phyloP scores from a whole-genome alignment of 1,284 basidiomycete genomes.

The Pseudozyma tsukubaensis region DNA sequence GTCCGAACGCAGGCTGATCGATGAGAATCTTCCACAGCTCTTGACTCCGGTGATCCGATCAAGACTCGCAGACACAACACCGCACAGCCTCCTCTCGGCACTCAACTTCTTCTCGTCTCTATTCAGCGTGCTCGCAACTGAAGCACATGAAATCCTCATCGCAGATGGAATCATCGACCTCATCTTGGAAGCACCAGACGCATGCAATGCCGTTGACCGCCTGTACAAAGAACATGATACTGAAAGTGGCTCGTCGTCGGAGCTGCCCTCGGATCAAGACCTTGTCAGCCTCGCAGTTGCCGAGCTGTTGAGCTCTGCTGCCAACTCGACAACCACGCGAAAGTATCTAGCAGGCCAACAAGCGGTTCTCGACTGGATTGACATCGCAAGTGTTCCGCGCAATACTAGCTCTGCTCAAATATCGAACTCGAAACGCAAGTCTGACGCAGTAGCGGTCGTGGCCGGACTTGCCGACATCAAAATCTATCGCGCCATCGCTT shows the following conservation, averaged over 20 bases:
- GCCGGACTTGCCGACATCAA: conserved; percentile 43
- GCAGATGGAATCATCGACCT: conserved; percentile 37
- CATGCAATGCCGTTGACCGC: conserved; percentile 19
- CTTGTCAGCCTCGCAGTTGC: conserved; percentile 28
- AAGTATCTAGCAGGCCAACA: conserved; percentile 39
- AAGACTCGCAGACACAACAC: conserved; percentile 39
- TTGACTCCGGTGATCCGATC: conserved; percentile 39
- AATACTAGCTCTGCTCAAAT: neutral
- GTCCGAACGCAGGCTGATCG: neutral
- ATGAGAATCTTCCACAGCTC: conserved; percentile 38
- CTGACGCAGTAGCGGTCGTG: conserved; percentile 28
- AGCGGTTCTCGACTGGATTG: conserved; percentile 45
- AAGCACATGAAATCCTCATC: conserved; percentile 37
- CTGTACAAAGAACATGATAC: neutral
- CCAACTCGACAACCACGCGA: conserved; percentile 25
- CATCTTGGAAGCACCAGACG: conserved; percentile 34
- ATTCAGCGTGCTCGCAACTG: conserved; percentile 27
- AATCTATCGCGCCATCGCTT: conserved; percentile 19
- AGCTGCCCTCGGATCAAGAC: conserved; percentile 17
- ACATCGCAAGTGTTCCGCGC: conserved; percentile 24
- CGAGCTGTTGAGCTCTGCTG: conserved; percentile 40
- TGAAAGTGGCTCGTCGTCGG: neutral
- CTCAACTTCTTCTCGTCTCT: conserved; percentile 39
- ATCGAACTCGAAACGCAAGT: neutral
- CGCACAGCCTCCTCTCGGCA: conserved; percentile 37